Conservation (phyloP, 31 red algal species). For the Odonthalia washingtoniensis region DNA sequence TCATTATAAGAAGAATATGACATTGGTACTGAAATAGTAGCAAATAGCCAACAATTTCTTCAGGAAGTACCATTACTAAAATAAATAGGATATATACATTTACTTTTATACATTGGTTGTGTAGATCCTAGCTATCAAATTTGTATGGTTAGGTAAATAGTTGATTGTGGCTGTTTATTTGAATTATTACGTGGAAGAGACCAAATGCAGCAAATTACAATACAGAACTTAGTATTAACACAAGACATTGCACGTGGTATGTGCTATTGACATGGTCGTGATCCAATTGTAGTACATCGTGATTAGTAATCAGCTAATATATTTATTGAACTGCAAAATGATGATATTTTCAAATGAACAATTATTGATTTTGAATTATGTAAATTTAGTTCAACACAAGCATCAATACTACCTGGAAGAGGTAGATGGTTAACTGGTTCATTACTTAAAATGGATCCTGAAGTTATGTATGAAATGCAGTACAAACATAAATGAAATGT, state of each 20-base stretch:
- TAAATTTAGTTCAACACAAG: constrained; percentile 56
- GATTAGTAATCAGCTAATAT: constrained; percentile 94
- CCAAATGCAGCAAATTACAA: constrained; percentile 2
- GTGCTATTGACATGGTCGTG: constrained; percentile 88
- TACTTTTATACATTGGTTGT: constrained; percentile 91
- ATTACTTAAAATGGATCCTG: constrained; percentile 89
- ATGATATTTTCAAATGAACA: constrained; percentile 55
- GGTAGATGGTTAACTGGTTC: constrained; percentile 66
- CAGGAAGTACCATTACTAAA: constrained; percentile 82
- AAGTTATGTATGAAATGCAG: constrained; percentile 75
- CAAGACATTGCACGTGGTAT: constrained; percentile 85
- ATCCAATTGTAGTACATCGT: constrained; percentile 86
- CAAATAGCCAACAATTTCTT: constrained; percentile 54
- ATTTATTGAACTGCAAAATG: constrained; percentile 72
- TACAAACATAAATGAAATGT: constrained; percentile 82
- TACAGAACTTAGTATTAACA: not conserved
- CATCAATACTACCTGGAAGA: constrained; percentile 52
- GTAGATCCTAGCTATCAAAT: constrained; percentile 77
- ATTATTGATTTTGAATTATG: constrained; percentile 95
- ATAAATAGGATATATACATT: constrained; percentile 90
- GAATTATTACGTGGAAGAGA: constrained; percentile 58
- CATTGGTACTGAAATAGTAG: constrained; percentile 33
- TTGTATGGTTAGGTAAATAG: constrained; percentile 87
- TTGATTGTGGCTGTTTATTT: constrained; percentile 78
- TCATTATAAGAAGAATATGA: not conserved